phyloP scores from a whole-genome alignment of 2,329 filamentous ascomycete species.

The Alternaria burnsii region DNA sequence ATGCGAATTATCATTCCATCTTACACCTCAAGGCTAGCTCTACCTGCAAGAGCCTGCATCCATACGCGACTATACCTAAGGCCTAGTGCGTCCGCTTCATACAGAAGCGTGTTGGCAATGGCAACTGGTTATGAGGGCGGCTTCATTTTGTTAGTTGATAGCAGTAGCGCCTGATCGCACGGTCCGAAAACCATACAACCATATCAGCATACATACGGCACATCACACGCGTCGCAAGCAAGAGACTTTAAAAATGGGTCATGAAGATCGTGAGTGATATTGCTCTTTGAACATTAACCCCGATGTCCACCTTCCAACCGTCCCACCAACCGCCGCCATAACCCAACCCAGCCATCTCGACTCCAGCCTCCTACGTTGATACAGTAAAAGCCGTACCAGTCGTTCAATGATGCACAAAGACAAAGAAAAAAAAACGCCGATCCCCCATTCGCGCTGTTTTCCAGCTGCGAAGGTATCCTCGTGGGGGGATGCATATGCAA shows the following conservation, averaged over 20 bases:
- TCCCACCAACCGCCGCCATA: neutral
- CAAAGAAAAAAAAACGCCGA: slow-evolving; percentile 30
- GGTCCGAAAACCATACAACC: neutral
- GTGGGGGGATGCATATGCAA: slow-evolving; percentile 39
- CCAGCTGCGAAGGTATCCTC: slow-evolving; percentile 43
- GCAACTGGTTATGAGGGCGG: neutral
- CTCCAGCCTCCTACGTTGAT: neutral
- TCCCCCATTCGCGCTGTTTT: slow-evolving; percentile 41
- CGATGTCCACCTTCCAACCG: neutral
- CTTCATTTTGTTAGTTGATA: neutral
- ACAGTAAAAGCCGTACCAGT: slow-evolving; percentile 15
- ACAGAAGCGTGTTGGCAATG: neutral
- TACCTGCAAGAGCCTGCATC: neutral
- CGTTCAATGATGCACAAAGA: slow-evolving; percentile 19
- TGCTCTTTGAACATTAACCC: slow-evolving; percentile 13
- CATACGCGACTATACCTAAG: too few relatives aligned
- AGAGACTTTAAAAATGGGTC: slow-evolving; percentile 5
- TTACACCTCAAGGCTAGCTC: neutral
- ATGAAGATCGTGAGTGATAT: slow-evolving; percentile 33
- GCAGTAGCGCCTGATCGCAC: neutral
- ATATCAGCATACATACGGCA: neutral
- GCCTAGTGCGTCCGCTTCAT: neutral
- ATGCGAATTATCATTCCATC: neutral
- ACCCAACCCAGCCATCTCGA: neutral
- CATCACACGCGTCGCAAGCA: neutral